Percentiles rank a stretch among this genome's conserved stretches.
These are phyloP conservation scores for Tripidium arundinaceum DNA, from an alignment of 202 grass and related monocot species.

Conservation along the genomic window DNA sequence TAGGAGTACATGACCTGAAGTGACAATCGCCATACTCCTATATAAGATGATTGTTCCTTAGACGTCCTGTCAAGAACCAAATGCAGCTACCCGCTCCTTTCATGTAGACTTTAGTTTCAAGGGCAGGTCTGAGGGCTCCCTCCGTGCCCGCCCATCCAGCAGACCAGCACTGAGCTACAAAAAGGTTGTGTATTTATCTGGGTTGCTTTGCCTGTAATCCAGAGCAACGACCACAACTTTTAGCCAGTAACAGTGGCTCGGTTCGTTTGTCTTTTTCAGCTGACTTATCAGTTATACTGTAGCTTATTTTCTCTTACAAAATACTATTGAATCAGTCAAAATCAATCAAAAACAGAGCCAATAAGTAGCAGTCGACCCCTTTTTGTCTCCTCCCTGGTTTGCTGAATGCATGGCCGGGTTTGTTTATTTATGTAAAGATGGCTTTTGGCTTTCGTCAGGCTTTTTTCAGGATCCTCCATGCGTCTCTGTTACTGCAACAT, in stretches of 20 bases:
- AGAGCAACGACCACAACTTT: not conserved
- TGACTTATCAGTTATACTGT: too few species aligned
- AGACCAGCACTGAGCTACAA: not conserved
- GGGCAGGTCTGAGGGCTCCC: too few species aligned
- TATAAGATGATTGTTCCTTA: too few species aligned
- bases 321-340: too few species aligned
- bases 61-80: not conserved
- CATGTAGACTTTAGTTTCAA: not conserved
- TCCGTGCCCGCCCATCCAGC: not conserved
- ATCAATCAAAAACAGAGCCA: too few species aligned
- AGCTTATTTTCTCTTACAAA: too few species aligned
- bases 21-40: too few species aligned
- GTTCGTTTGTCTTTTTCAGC: too few species aligned
- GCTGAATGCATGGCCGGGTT: not conserved
- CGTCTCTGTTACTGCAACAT: not conserved
- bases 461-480: not conserved
- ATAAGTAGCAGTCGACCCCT: not conserved
- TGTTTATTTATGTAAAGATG: not conserved
- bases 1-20: too few species aligned
- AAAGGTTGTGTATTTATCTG: not conserved
- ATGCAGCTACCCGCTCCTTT: not conserved
- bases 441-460: not conserved
- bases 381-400: not conserved
- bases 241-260: too few species aligned
- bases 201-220: slow-evolving; percentile 33